These are phyloP conservation scores for Wickerhamomyces queroliae DNA, from an alignment of 805 yeast genomes.

Conservation along the genomic window DNA sequence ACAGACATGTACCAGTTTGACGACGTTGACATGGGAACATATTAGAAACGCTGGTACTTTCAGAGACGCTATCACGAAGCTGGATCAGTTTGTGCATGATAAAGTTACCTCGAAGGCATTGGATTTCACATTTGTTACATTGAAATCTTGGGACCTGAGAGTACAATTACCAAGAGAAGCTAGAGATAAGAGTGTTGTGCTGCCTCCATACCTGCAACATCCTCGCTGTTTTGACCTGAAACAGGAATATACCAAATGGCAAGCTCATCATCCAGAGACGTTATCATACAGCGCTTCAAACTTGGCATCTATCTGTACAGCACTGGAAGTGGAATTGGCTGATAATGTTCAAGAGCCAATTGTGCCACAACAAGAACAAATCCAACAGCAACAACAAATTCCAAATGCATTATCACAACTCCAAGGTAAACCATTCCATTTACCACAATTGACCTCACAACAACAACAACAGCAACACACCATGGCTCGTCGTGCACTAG, in stretches of 20 bases:
- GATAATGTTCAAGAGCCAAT: neutral
- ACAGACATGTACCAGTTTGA: slow-evolving; percentile 43
- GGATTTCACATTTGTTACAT: slow-evolving; percentile 62
- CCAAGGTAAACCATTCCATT: slow-evolving; percentile 16
- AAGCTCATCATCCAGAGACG: slow-evolving; percentile 51
- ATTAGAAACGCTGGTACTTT: slow-evolving; percentile 53
- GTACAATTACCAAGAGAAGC: slow-evolving; percentile 81
- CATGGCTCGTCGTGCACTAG: slow-evolving; percentile 38
- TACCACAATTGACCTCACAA: slow-evolving; percentile 8
- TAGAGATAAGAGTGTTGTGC: slow-evolving; percentile 60
- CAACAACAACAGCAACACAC: too few relatives aligned
- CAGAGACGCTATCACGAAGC: slow-evolving; percentile 52
- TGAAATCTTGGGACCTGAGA: slow-evolving; percentile 64
- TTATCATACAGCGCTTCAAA: slow-evolving; percentile 24
- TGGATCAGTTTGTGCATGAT: slow-evolving; percentile 46
- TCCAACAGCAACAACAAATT: neutral
- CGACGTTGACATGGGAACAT: slow-evolving; percentile 55
- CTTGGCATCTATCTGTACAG: slow-evolving; percentile 21
- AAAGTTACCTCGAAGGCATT: slow-evolving; percentile 32
- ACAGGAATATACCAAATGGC: slow-evolving; percentile 72
- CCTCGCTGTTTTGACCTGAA: slow-evolving; percentile 73
- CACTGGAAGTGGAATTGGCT: slow-evolving; percentile 21
- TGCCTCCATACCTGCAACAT: slow-evolving; percentile 72
- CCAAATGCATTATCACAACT: neutral
- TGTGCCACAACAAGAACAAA: slow-evolving; percentile 3